Conservation (phyloP, 106 monocot species). For the Acorus gramineus region DNA sequence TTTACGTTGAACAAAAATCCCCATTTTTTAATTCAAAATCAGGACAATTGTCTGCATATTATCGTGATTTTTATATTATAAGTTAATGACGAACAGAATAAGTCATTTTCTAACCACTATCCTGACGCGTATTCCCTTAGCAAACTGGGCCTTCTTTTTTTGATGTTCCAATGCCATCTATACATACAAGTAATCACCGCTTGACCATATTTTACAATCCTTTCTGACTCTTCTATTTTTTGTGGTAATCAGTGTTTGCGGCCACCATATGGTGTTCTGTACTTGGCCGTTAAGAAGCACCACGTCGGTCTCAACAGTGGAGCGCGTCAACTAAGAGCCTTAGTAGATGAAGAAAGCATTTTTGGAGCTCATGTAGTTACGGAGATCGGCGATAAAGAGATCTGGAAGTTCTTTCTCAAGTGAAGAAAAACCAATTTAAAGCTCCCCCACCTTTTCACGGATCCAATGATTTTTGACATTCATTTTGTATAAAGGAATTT, state of each 20-base stretch:
- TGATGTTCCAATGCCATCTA: not conserved
- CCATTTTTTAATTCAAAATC: too few relatives aligned
- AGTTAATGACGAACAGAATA: too few relatives aligned
- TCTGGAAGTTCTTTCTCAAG: conserved; percentile 96
- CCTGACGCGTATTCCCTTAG: too few relatives aligned
- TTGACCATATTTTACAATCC: not conserved
- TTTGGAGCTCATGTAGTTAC: conserved; percentile 52
- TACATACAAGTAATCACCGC: not conserved
- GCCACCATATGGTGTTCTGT: conserved; percentile 85
- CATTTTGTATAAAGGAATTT: too few relatives aligned
- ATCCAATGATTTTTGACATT: too few relatives aligned
- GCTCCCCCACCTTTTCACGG: too few relatives aligned
- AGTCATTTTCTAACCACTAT: too few relatives aligned
- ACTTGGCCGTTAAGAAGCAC: conserved; percentile 74
- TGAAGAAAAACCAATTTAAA: conserved; percentile 7
- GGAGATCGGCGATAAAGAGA: conserved; percentile 58
- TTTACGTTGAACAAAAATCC: too few relatives aligned
- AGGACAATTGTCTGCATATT: too few relatives aligned
- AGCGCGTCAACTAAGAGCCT: conserved; percentile 38
- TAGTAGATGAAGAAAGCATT: conserved; percentile 77
- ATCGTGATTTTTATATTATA: too few relatives aligned
- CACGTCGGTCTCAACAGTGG: conserved; percentile 50
- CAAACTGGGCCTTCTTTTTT: too few relatives aligned
- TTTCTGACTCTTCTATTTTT: not conserved
- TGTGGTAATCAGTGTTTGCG: conserved; percentile 62